phyloP scores from a whole-genome alignment of 192 early-diverging fungal genomes.

The Podila minutissima region DNA sequence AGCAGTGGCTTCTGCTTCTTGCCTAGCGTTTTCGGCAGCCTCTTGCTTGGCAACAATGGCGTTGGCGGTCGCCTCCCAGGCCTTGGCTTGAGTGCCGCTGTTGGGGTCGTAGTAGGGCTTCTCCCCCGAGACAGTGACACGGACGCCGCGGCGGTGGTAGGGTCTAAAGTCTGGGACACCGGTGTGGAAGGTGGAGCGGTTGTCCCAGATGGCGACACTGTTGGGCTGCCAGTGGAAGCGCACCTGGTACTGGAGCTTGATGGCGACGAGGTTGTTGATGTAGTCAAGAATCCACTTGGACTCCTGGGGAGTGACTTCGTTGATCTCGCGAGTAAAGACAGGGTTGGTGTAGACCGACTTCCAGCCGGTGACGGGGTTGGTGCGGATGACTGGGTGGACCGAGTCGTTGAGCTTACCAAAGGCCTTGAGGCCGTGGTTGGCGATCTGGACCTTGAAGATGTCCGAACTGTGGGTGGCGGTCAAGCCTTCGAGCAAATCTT shows the following conservation, averaged over 20 bases:
- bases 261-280: slow-evolving; percentile 36
- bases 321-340: slow-evolving; percentile 31
- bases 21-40: slow-evolving; percentile 7
- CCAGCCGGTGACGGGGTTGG: slow-evolving; percentile 66
- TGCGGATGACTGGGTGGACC: slow-evolving; percentile 59
- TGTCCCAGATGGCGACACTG: slow-evolving; percentile 61
- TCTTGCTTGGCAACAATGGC: slow-evolving; percentile 21
- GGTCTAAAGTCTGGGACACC: slow-evolving; percentile 55
- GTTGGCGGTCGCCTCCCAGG: slow-evolving; percentile 22
- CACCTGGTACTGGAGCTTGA: slow-evolving; percentile 57
- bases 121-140: slow-evolving; percentile 53
- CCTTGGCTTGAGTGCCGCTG: slow-evolving; percentile 22
- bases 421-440: slow-evolving; percentile 35
- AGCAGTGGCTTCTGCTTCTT: slow-evolving; percentile 2
- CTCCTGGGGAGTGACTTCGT: slow-evolving; percentile 52
- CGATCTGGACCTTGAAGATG: slow-evolving; percentile 17
- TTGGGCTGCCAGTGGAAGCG: slow-evolving; percentile 56
- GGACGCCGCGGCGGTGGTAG: slow-evolving; percentile 46
- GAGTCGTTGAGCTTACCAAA: slow-evolving; percentile 46
- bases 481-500: slow-evolving; percentile 36
- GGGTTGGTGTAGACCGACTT: slow-evolving; percentile 50
- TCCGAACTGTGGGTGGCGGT: slow-evolving; percentile 38
- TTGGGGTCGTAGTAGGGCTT: slow-evolving; percentile 51
- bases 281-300: slow-evolving; percentile 50
- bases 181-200: slow-evolving; percentile 50